A percentile compares a stretch with the other conserved stretches of the same genome.
Conservation (phyloP, 2,329 filamentous ascomycete genomes). For the Sclerotinia borealis region DNA sequence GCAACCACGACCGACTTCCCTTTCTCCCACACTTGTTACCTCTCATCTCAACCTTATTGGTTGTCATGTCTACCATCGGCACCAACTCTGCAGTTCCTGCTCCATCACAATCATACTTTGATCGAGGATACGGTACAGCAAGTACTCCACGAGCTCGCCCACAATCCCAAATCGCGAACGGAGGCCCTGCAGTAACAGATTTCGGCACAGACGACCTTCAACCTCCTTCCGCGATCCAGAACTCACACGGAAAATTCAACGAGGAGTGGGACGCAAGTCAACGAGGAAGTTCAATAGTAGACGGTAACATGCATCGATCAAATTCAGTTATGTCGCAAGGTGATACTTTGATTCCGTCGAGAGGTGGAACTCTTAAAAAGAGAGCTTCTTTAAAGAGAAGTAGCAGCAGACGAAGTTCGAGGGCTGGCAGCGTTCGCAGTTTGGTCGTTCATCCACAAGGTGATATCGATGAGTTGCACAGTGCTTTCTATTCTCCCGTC, state of each 20-base stretch:
- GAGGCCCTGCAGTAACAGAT: conserved; percentile 23
- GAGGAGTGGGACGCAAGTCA: conserved; percentile 68
- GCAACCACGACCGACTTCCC: neutral
- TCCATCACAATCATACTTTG: conserved; percentile 26
- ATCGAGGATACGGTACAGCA: conserved; percentile 28
- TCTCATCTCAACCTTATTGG: neutral
- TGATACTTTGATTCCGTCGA: conserved; percentile 35
- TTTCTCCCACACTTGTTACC: neutral
- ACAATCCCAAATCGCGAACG: conserved; percentile 18
- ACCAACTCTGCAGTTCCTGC: conserved; percentile 22
- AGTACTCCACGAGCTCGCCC: conserved; percentile 19
- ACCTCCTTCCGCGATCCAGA: conserved; percentile 23
- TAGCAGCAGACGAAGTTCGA: conserved; percentile 72
- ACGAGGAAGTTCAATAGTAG: conserved; percentile 58
- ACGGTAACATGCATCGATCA: conserved; percentile 52
- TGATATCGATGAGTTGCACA: conserved; percentile 67
- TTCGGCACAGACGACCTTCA: conserved; percentile 18
- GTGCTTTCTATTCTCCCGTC: conserved; percentile 83
- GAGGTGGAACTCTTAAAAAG: conserved; percentile 80
- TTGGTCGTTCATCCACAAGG: conserved; percentile 63
- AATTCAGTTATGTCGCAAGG: conserved; percentile 43
- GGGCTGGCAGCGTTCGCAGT: conserved; percentile 81
- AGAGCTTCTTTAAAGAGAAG: conserved; percentile 75
- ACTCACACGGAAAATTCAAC: conserved; percentile 48
- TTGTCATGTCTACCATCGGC: conserved; percentile 23